Percentiles rank a stretch among this genome's conserved stretches.
Conservation (phyloP, 257 asterid species). For the Osmanthus fragrans region DNA sequence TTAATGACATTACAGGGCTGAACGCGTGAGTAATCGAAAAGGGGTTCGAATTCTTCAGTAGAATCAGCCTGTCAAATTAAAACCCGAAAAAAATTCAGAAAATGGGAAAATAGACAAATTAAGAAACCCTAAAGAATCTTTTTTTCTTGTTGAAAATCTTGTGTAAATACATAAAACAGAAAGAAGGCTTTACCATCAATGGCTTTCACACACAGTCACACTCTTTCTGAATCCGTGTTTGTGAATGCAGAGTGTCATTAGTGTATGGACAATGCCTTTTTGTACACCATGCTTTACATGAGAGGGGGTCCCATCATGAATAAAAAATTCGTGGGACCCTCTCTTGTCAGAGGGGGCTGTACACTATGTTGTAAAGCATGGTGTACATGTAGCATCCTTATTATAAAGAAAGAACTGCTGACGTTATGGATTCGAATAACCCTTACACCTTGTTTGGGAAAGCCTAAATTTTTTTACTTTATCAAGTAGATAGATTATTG, state of each 20-base stretch:
- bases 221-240: not conserved
- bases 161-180: not conserved
- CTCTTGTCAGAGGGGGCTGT: too few relatives aligned
- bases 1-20: constrained; percentile 54
- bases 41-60: constrained; percentile 88
- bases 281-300: too few relatives aligned
- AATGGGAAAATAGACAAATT: not conserved
- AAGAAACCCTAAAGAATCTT: not conserved
- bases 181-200: not conserved
- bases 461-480: not conserved
- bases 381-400: too few relatives aligned
- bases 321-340: too few relatives aligned
- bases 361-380: too few relatives aligned
- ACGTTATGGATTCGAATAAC: not conserved
- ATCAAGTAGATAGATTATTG: too few relatives aligned
- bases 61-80: constrained; percentile 47
- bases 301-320: too few relatives aligned
- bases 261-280: too few relatives aligned
- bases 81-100: not conserved
- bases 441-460: not conserved
- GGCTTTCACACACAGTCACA: not conserved
- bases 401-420: too few relatives aligned
- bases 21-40: constrained; percentile 84
- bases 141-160: not conserved
- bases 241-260: not conserved